Conservation (phyloP, 257 asterid genomes). For the Solanum appendiculatum region DNA sequence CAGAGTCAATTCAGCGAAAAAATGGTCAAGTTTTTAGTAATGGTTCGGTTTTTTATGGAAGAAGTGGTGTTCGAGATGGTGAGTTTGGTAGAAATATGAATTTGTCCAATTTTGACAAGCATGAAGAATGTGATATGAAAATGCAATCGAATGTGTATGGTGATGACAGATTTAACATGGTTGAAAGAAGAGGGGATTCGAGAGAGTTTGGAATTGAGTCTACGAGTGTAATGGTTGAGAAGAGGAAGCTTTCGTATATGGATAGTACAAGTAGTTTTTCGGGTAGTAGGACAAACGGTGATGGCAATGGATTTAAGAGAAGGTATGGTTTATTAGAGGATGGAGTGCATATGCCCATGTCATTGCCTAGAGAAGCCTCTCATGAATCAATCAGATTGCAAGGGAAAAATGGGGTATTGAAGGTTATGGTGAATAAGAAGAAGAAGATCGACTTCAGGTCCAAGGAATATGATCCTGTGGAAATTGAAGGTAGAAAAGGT, state of each 20-base stretch:
- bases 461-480: constrained; percentile 34
- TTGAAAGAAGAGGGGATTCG: constrained; percentile 22
- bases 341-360: constrained; percentile 39
- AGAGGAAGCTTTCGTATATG: constrained; percentile 34
- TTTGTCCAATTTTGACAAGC: constrained; percentile 74
- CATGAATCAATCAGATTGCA: constrained; percentile 71
- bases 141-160: constrained; percentile 37
- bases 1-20: constrained; percentile 44
- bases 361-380: constrained; percentile 37
- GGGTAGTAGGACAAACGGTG: constrained; percentile 41
- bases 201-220: constrained; percentile 42
- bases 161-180: constrained; percentile 32
- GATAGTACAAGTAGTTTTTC: constrained; percentile 24
- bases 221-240: constrained; percentile 38
- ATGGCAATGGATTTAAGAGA: constrained; percentile 20
- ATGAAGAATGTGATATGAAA: constrained; percentile 43
- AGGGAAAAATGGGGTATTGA: constrained; percentile 93
- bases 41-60: constrained; percentile 36
- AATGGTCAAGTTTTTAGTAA: constrained; percentile 24
- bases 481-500: constrained; percentile 32
- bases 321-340: constrained; percentile 36
- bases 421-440: constrained; percentile 90
- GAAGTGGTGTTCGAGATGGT: constrained; percentile 29
- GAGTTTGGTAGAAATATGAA: constrained; percentile 36
- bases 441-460: constrained; percentile 37